These are phyloP conservation scores for Fraxinus sp. DNA, from an alignment of 305 asterid species.

Conservation along the genomic window DNA sequence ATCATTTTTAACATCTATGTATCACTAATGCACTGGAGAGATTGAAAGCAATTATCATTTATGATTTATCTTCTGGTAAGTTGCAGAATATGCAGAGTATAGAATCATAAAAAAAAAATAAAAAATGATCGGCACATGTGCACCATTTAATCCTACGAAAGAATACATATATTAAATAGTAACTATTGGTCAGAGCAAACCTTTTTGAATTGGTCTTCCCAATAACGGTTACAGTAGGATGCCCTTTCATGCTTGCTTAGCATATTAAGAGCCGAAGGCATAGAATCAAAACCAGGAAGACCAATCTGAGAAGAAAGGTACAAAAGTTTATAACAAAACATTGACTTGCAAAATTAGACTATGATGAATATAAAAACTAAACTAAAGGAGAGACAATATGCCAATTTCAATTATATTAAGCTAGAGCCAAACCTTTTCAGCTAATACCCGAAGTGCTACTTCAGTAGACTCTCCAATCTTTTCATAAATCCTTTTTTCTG, in stretches of 20 bases:
- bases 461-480: conserved; percentile 99
- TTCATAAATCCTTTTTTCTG: conserved; percentile 87
- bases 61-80: not conserved
- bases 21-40: not conserved
- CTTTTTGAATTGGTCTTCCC: conserved; percentile 99
- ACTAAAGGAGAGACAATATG: conserved; percentile 2
- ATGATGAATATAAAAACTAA: conserved; percentile 21
- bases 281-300: conserved; percentile 98
- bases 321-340: conserved; percentile 6
- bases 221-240: conserved; percentile 89
- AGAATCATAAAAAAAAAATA: not conserved
- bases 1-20: not conserved
- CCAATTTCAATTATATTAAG: conserved; percentile 22
- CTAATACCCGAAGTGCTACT: conserved; percentile 96
- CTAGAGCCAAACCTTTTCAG: conserved; percentile 75
- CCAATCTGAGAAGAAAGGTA: conserved; percentile 76
- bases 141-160: not conserved
- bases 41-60: not conserved
- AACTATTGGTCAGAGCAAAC: conserved; percentile 41
- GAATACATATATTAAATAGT: not conserved
- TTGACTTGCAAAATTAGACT: conserved; percentile 7
- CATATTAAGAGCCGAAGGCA: conserved; percentile 96
- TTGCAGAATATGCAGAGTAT: not conserved
- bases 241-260: conserved; percentile 97
- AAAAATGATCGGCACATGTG: not conserved